Percentiles rank a stretch among this genome's conserved stretches.
These are phyloP conservation scores for Mallotus nudiflorus DNA, from an alignment of 345 rosid species.

Conservation along the genomic window DNA sequence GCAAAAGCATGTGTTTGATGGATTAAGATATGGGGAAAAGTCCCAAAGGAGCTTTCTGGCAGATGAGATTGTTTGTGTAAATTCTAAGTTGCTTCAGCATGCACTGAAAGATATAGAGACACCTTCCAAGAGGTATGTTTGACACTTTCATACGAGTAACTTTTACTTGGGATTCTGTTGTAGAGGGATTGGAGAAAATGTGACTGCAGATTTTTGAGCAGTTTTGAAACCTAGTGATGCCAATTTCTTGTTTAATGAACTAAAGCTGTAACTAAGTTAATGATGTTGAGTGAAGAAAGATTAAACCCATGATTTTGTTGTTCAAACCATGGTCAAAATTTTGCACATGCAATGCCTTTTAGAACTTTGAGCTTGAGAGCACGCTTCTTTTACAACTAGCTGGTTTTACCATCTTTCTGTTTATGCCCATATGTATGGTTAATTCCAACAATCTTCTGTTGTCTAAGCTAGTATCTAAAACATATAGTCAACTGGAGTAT, in stretches of 20 bases:
- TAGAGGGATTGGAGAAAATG: conserved; percentile 1
- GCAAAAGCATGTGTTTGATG: conserved; percentile 86
- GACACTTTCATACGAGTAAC: neutral
- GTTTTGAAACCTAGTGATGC: neutral
- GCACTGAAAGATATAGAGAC: conserved; percentile 60
- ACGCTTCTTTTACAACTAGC: neutral
- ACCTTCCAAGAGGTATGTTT: conserved; percentile 54
- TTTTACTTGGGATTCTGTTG: neutral
- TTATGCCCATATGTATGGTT: neutral
- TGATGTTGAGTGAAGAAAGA: neutral
- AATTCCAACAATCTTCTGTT: neutral
- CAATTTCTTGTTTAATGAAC: neutral
- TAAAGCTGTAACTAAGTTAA: neutral
- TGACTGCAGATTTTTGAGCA: neutral
- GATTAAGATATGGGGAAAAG: conserved; percentile 73
- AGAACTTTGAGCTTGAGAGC: neutral
- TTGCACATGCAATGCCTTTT: neutral
- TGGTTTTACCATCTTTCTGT: neutral
- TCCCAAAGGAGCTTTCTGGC: conserved; percentile 64
- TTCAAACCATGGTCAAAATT: neutral
- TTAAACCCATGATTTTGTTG: neutral
- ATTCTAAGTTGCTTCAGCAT: conserved; percentile 71
- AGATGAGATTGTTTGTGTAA: conserved; percentile 60
- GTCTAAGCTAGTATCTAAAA: neutral
- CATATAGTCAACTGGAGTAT: neutral